These are phyloP conservation scores for Artomyces pyxidatus DNA, from an alignment of 768 basidiomycete species.

Conservation along the genomic window DNA sequence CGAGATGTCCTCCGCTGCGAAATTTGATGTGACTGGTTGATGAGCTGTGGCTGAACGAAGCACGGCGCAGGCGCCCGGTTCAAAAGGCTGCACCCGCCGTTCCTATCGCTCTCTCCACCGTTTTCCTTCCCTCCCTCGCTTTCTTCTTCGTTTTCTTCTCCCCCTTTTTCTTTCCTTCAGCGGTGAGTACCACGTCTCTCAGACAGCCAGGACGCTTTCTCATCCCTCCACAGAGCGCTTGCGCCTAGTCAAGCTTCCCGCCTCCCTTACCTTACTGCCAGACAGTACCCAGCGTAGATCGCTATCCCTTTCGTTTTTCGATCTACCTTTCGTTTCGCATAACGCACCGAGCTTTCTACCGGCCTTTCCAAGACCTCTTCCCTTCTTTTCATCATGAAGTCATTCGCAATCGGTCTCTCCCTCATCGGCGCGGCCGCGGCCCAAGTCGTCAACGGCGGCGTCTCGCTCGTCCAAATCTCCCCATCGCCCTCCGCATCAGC, in stretches of 20 bases:
- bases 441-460: constrained; percentile 43
- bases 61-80: not conserved
- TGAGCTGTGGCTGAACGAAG: not conserved
- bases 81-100: constrained; percentile 1
- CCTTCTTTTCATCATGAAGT: constrained; percentile 49
- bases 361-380: constrained; percentile 31
- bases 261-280: constrained; percentile 46
- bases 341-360: constrained; percentile 26
- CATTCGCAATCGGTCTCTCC: constrained; percentile 49
- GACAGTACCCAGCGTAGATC: constrained; percentile 73
- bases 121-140: constrained; percentile 31
- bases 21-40: constrained; percentile 1
- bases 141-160: constrained; percentile 29
- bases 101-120: constrained; percentile 21
- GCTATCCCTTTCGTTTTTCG: constrained; percentile 34
- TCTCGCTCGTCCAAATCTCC: constrained; percentile 22
- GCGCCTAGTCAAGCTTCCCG: constrained; percentile 32
- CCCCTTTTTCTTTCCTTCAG: constrained; percentile 22
- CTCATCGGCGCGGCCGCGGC: constrained; percentile 51
- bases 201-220: not conserved
- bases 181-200: constrained; percentile 30
- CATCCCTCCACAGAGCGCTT: constrained; percentile 32
- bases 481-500: constrained; percentile 24
- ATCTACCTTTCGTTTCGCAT: constrained; percentile 25
- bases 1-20: constrained; percentile 3